Evolutionary conservation across 495 filamentous ascomycete species (phyloP), one percentile per base, ranked within the genome.

Genomic region (Bombardia bombarda): DNA sequence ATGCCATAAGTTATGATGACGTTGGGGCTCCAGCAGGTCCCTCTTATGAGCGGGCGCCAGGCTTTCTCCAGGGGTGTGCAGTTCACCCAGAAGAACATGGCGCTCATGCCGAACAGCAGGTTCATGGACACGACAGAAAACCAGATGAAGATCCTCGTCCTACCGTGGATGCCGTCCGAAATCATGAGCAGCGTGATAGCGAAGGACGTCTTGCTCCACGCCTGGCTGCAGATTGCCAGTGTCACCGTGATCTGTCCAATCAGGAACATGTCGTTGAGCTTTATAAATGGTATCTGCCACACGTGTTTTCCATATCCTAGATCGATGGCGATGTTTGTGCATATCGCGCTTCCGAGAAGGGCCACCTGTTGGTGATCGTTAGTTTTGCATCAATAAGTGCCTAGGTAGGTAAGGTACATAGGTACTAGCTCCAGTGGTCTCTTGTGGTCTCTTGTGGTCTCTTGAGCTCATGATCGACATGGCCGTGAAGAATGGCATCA

Each of bases 11-110:
- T 37, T 23, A 56, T 37, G 14, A 50, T 42, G 3, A 56, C 43
- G 24, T 48, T 45, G 1, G 43, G 50, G 24, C 49, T 49, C 65
- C 65, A 70, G 40, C 67, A 70, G 0, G 47, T 51, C 0, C 57
- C 57, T 8, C 20, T 43, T 14, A 47, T 49, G 19, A 35, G 35
- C 2, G 34, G 43, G 18, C 63, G 44, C 65, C 65, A 68, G 4
- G 53, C 54, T 32, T 61, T 63, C n/a, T 56, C 32, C 19, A 60
- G 32, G 7, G 67, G 67, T 24, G 54, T 41, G 47, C 67, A 70
- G 24, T 57, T 51, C 0, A 66, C 32, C 46, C 58, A 70, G n/a
- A 57, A 58, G 32, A 68, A 58, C 28, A 70, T 60, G 38, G 59
- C 60, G 21, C 52, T 54, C 6, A 68, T 49, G 21, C 62, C 62